Evolutionary conservation across 306 rosid genomes (phyloP).

Genomic region (Parietaria judaica): DNA sequence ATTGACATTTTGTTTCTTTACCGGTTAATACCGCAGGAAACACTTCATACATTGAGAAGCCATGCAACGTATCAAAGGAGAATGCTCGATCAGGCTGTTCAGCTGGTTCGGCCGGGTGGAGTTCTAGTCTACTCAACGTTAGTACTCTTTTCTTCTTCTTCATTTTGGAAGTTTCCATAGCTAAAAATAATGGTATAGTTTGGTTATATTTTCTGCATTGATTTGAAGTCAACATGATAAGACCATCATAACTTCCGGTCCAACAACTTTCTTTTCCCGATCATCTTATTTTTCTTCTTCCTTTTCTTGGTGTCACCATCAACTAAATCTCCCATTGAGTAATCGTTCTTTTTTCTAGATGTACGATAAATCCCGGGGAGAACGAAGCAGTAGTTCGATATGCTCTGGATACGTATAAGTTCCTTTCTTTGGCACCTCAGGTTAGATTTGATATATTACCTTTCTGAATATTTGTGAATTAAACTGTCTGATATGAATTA

Average conservation of each 20-base stretch:
- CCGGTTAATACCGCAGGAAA: constrained; percentile 35
- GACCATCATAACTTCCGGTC: too few species aligned
- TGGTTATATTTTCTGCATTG: background rate
- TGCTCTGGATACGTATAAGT: constrained; percentile 80
- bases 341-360: constrained; percentile 29
- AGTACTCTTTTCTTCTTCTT: constrained; percentile 30
- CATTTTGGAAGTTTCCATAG: background rate
- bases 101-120: constrained; percentile 75
- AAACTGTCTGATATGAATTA: background rate
- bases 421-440: constrained; percentile 75
- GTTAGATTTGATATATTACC: constrained; percentile 35
- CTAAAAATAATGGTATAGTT: background rate
- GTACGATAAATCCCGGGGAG: constrained; percentile 97
- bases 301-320: background rate
- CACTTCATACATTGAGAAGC: constrained; percentile 59
- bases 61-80: constrained; percentile 78
- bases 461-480: background rate
- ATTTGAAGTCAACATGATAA: too few species aligned
- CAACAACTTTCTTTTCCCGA: background rate
- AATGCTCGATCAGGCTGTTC: constrained; percentile 95
- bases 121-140: constrained; percentile 90
- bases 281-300: background rate
- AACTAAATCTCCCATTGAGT: constrained; percentile 11
- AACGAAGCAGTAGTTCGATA: constrained; percentile 92
- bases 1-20: too few species aligned